Conservation (phyloP, 2,329 filamentous ascomycete species). For the Ascochyta lentis region DNA sequence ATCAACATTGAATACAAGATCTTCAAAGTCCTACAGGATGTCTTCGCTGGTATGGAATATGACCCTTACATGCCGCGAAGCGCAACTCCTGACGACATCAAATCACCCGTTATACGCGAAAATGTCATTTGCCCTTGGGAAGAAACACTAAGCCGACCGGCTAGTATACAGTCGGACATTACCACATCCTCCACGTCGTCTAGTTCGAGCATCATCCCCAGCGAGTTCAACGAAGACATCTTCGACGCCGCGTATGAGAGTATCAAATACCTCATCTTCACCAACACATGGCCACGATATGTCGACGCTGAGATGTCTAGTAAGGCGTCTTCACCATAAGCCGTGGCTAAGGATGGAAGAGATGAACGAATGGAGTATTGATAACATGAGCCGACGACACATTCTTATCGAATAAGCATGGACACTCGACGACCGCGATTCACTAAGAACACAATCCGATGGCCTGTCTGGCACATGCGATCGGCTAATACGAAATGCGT, state of each 20-base stretch:
- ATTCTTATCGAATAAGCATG: conserved; percentile 3
- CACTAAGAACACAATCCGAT: not conserved
- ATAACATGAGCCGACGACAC: conserved; percentile 5
- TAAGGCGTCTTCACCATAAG: conserved; percentile 25
- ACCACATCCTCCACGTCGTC: conserved; percentile 34
- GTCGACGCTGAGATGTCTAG: conserved; percentile 41
- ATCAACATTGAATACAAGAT: conserved; percentile 51
- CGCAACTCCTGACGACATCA: conserved; percentile 30
- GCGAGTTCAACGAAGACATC: conserved; percentile 43
- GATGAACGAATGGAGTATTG: not conserved
- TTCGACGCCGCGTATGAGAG: conserved; percentile 48
- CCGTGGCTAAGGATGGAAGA: not conserved
- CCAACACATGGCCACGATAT: conserved; percentile 48
- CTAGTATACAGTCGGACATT: conserved; percentile 39
- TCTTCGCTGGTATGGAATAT: conserved; percentile 43
- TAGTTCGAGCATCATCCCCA: conserved; percentile 40
- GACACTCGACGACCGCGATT: conserved; percentile 1
- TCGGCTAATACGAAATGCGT: conserved; percentile 7
- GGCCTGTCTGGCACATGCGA: conserved; percentile 16
- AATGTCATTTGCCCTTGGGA: conserved; percentile 50
- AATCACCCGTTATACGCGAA: conserved; percentile 33
- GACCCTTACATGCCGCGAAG: conserved; percentile 45
- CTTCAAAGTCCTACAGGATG: conserved; percentile 43
- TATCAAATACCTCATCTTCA: conserved; percentile 49
- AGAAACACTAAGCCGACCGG: conserved; percentile 40